Evolutionary conservation across 768 basidiomycete genomes (phyloP), one percentile per base, ranked within the genome.

Genomic region (Asterophora lycoperdoides): DNA sequence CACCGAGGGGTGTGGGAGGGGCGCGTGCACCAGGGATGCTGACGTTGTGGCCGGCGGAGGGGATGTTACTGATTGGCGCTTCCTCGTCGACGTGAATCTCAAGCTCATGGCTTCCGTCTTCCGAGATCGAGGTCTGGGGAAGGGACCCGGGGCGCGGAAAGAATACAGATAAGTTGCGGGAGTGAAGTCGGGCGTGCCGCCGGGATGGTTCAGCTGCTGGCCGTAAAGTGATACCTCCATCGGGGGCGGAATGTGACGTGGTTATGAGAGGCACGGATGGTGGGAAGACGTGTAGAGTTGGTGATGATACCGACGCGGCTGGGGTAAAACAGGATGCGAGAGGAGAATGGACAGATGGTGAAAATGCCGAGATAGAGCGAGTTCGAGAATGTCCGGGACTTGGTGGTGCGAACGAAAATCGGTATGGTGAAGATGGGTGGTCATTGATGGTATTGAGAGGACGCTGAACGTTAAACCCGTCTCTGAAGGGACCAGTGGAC

Each of bases 121-220:
- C 86, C 4, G 80, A 73, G 37, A 89, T 89, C 11, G 81, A 72
- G 7, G 76, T 71, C 0, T 76, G 68, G 0, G 82, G 78, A 1
- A 79, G 59, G 3, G 79, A 71, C 2, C 86, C 89, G 0, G 89
- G 89, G 29, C 83, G 79, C 13, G 93, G 93, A 58, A 96, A 96
- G 75, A 86, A 95, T 14, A 95, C 74, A 1, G 92, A 94, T 2
- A 96, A 72, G 60, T 97, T 97, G 39, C 93, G 81, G 0, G 93
- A 93, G 61, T 96, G 93, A 14, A 95, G 72, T 2, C 90, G 78
- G 3, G 80, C 68, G 64, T 93, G 90, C n/a, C 74, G 42, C 32
- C 14, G 54, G 50, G 52, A 63, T 56, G 32, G 59, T 45, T 41
- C 13, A 20, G 26, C 5, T 18, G 41, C 34, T 23, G 18, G 19